These are phyloP conservation scores for Henckelia pumila DNA, from an alignment of 257 asterid genomes.

Conservation along the genomic window DNA sequence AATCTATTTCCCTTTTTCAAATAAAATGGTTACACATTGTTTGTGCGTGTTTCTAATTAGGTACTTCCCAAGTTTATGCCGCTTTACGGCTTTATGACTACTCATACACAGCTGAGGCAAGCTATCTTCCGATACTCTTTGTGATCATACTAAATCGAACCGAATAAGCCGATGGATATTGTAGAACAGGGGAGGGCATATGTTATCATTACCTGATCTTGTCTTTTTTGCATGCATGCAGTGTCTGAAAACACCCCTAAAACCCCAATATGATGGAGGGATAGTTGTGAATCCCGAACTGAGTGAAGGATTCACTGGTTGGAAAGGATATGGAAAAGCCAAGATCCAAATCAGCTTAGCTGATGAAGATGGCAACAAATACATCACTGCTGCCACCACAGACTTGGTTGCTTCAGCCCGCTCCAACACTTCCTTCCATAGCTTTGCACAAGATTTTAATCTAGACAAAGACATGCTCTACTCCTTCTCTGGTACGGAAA, in stretches of 20 bases:
- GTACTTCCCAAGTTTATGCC: not conserved
- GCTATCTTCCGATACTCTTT: slow-evolving; percentile 19
- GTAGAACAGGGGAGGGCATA: too few relatives aligned
- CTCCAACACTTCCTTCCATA: not conserved
- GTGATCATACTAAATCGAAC: not conserved
- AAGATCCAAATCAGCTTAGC: not conserved
- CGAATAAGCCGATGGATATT: too few relatives aligned
- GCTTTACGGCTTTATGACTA: not conserved
- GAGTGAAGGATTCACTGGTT: slow-evolving; percentile 28
- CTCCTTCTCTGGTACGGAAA: not conserved
- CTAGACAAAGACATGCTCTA: slow-evolving; percentile 1
- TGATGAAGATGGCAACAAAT: not conserved
- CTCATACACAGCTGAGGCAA: slow-evolving; percentile 22
- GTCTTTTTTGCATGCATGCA: not conserved
- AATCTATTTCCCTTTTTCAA: not conserved
- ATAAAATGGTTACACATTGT: too few relatives aligned
- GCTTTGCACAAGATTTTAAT: not conserved
- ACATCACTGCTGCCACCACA: not conserved
- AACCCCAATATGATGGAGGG: slow-evolving; percentile 41
- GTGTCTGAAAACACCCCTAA: slow-evolving; percentile 37
- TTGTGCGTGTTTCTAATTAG: not conserved
- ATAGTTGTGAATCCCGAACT: slow-evolving; percentile 34
- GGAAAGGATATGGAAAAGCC: slow-evolving; percentile 24
- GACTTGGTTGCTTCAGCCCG: not conserved
- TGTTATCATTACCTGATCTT: too few relatives aligned